A percentile compares a stretch with the other conserved stretches of the same genome.
phyloP scores from a whole-genome alignment of 2,329 filamentous ascomycete species.

The Bisporella sp. region DNA sequence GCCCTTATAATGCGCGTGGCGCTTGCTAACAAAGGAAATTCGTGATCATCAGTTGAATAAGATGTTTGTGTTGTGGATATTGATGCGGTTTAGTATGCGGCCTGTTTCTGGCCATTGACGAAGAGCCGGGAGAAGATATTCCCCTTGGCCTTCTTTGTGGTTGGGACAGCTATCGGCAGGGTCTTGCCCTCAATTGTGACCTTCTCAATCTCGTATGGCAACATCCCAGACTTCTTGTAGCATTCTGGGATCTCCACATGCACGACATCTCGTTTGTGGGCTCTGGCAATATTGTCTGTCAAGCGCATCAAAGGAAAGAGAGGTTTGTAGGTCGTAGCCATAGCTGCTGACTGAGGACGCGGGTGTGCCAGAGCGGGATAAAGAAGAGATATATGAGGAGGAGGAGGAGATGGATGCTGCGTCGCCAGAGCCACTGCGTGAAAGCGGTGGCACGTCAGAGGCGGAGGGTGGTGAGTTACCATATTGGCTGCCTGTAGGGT shows the following conservation, averaged over 20 bases:
- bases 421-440: constrained; percentile 26
- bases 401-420: constrained; percentile 25
- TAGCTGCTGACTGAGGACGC: constrained; percentile 27
- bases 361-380: constrained; percentile 26
- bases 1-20: neutral
- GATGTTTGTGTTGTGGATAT: neutral
- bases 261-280: constrained; percentile 16
- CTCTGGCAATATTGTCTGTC: too few species aligned
- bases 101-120: constrained; percentile 5
- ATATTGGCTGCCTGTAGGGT: constrained; percentile 7
- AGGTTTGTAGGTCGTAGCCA: constrained; percentile 14
- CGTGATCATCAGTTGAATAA: neutral
- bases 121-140: constrained; percentile 22
- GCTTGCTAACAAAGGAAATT: neutral
- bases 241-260: constrained; percentile 18
- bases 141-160: constrained; percentile 6
- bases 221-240: constrained; percentile 16
- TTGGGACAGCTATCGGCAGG: constrained; percentile 16
- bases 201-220: constrained; percentile 26
- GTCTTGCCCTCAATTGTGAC: constrained; percentile 16
- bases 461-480: constrained; percentile 29
- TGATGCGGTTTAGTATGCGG: neutral
- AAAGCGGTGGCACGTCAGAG: constrained; percentile 25
- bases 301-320: neutral
- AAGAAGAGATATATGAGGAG: constrained; percentile 22